phyloP scores from a whole-genome alignment of 176 grass and related monocot species.

The Lolium multiflorum region DNA sequence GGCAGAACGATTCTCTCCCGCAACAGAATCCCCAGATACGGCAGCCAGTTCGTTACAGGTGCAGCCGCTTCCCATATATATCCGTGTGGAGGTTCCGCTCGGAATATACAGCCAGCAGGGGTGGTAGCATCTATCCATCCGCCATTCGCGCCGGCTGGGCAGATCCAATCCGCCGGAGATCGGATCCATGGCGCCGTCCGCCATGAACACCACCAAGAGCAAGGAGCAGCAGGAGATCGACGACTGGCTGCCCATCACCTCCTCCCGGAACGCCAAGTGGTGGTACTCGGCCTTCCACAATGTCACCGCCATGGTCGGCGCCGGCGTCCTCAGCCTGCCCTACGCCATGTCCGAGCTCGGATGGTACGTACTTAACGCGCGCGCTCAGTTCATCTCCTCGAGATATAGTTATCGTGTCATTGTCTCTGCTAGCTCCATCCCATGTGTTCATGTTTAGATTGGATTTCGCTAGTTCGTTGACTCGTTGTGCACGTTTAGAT shows the following conservation, averaged over 20 bases:
- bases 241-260: constrained; percentile 90
- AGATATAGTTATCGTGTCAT: no score
- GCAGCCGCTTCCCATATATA: constrained; percentile 7
- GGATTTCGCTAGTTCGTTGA: not conserved
- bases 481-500: not conserved
- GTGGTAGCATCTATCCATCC: not conserved
- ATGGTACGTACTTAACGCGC: constrained; percentile 48
- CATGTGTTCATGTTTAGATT: not conserved
- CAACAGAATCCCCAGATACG: constrained; percentile 1
- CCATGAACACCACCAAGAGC: not conserved
- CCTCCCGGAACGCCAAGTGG: constrained; percentile 84
- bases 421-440: not conserved
- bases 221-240: constrained; percentile 37
- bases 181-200: not conserved
- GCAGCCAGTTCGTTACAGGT: not conserved
- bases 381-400: not conserved
- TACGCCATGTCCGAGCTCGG: constrained; percentile 88
- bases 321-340: constrained; percentile 87
- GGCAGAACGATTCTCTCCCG: not conserved
- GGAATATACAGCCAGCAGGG: not conserved
- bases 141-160: not conserved
- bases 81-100: not conserved
- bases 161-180: not conserved
- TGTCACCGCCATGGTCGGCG: constrained; percentile 97
- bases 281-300: constrained; percentile 99